These are phyloP conservation scores for Alternaria arborescens DNA, from an alignment of 2,329 filamentous ascomycete species.

Conservation along the genomic window DNA sequence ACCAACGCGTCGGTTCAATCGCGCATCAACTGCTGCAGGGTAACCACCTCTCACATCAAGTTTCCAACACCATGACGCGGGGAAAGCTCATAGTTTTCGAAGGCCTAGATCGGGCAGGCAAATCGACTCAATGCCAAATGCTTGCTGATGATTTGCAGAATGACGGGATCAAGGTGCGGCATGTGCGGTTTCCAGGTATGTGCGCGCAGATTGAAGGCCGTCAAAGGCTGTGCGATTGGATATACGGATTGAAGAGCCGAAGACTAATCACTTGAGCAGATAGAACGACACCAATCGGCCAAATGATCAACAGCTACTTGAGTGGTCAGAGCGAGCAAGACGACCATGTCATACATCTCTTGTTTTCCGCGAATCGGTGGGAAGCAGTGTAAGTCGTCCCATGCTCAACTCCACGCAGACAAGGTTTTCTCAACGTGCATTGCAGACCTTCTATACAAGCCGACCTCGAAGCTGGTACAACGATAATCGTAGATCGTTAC, in stretches of 20 bases:
- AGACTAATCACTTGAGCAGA: conserved; percentile 61
- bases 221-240: neutral
- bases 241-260: too few relatives aligned
- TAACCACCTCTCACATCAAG: neutral
- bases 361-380: conserved; percentile 93
- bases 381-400: conserved; percentile 60
- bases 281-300: conserved; percentile 81
- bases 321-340: conserved; percentile 76
- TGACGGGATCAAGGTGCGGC: conserved; percentile 62
- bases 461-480: conserved; percentile 70
- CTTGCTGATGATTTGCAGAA: conserved; percentile 65
- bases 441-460: conserved; percentile 21
- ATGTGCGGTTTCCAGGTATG: conserved; percentile 73
- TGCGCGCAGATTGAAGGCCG: neutral
- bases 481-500: conserved; percentile 88
- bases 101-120: conserved; percentile 88
- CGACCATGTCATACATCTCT: conserved; percentile 87
- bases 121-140: conserved; percentile 85
- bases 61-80: conserved; percentile 52
- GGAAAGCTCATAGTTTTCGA: conserved; percentile 86
- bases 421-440: neutral
- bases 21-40: neutral
- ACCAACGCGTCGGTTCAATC: conserved; percentile 7
- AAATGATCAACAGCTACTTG: conserved; percentile 86
- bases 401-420: neutral